Evolutionary conservation across 2,329 filamentous ascomycete species (phyloP).

Genomic region (Aspergillus sojae): DNA sequence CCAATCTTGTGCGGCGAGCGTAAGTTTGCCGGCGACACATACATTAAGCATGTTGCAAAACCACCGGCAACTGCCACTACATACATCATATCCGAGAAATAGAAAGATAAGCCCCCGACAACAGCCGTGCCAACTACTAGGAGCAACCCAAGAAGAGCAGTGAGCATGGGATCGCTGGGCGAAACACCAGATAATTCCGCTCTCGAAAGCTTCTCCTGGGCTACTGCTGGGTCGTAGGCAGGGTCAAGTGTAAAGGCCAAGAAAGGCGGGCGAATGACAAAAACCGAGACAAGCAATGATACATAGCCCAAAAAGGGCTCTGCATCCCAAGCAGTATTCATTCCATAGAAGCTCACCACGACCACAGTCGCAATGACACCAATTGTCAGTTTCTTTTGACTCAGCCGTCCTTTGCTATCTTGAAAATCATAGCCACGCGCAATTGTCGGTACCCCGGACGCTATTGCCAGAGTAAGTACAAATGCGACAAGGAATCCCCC

Average conservation of each 20-base stretch:
- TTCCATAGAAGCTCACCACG: conserved; percentile 30
- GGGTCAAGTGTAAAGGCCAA: conserved; percentile 8
- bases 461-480: conserved; percentile 50
- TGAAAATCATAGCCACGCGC: conserved; percentile 16
- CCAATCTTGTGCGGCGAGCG: conserved; percentile 36
- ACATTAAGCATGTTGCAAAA: conserved; percentile 32
- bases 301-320: conserved; percentile 51
- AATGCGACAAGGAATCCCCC: conserved; percentile 58
- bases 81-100: conserved; percentile 25
- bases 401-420: conserved; percentile 23
- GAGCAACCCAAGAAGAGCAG: conserved; percentile 29
- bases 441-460: conserved; percentile 46
- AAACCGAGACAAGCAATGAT: conserved; percentile 49
- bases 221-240: conserved; percentile 17
- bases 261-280: conserved; percentile 55
- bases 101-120: conserved; percentile 24
- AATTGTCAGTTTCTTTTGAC: conserved; percentile 32
- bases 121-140: conserved; percentile 29
- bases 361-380: conserved; percentile 27
- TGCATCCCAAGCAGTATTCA: conserved; percentile 36
- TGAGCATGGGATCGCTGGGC: conserved; percentile 30
- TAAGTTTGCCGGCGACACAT: conserved; percentile 27
- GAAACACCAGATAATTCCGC: conserved; percentile 15
- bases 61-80: conserved; percentile 25
- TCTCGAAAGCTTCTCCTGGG: conserved; percentile 19